Evolutionary conservation across 2,329 filamentous ascomycete species (phyloP).

Genomic region (Aspergillus sp.): DNA sequence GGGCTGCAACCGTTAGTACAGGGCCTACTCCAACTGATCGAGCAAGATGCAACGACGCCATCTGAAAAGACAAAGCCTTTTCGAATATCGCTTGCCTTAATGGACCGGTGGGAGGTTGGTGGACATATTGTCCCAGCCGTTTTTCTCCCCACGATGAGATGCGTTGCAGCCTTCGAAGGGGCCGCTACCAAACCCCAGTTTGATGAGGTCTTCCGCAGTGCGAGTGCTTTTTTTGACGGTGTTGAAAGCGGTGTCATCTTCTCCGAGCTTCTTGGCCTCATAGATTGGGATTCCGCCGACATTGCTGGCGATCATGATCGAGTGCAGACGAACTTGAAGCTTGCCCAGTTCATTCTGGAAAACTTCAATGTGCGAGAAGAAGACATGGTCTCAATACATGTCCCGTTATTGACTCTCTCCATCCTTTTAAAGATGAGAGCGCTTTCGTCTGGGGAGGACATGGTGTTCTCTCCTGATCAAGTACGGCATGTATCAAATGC

Average conservation of each 20-base stretch:
- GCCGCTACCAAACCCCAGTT: constrained; percentile 69
- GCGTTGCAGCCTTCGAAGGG: constrained; percentile 70
- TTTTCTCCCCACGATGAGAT: constrained; percentile 81
- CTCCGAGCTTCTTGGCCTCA: constrained; percentile 70
- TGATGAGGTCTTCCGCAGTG: constrained; percentile 84
- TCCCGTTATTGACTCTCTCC: constrained; percentile 71
- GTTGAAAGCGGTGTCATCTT: constrained; percentile 94
- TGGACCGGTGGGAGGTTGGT: constrained; percentile 98
- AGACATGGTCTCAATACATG: constrained; percentile 87
- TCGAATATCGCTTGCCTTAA: constrained; percentile 86
- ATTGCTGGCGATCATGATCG: constrained; percentile 50
- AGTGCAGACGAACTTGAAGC: constrained; percentile 60
- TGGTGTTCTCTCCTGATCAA: constrained; percentile 12
- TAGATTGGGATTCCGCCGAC: constrained; percentile 53
- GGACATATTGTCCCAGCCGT: constrained; percentile 83
- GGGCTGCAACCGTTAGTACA: constrained; percentile 72
- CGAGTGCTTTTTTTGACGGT: constrained; percentile 94
- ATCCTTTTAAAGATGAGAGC: constrained; percentile 51
- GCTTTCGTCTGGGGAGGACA: constrained; percentile 17
- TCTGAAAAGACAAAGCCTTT: constrained; percentile 78
- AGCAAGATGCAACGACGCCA: constrained; percentile 52
- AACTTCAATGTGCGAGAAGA: constrained; percentile 95
- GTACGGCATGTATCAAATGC: constrained; percentile 20
- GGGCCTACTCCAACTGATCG: constrained; percentile 75
- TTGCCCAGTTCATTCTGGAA: constrained; percentile 76